These are phyloP conservation scores for Tolypocladium amazonense DNA, from an alignment of 2,329 filamentous ascomycete genomes.

Conservation along the genomic window DNA sequence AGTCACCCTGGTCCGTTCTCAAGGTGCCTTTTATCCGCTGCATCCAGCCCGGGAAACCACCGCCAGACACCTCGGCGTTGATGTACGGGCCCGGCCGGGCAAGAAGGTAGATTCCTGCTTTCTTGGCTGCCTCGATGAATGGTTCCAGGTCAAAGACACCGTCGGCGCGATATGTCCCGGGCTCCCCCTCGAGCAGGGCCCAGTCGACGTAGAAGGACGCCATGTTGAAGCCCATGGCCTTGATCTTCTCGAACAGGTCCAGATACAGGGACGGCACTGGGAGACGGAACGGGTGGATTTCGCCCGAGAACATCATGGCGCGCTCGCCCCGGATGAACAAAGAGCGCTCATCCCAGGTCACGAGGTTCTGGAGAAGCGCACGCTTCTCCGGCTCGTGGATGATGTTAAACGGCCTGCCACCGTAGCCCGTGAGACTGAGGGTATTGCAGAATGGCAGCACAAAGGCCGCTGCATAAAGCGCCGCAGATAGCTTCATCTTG, in stretches of 20 bases:
- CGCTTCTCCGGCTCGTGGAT: slow-evolving; percentile 12
- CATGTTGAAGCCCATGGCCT: slow-evolving; percentile 67
- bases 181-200: slow-evolving; percentile 66
- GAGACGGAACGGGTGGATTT: slow-evolving; percentile 57
- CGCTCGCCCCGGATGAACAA: slow-evolving; percentile 60
- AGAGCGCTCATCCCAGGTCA: slow-evolving; percentile 65
- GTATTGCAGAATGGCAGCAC: slow-evolving; percentile 6
- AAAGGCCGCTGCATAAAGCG: slow-evolving; percentile 5
- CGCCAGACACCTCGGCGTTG: slow-evolving; percentile 67
- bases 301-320: slow-evolving; percentile 61
- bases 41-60: slow-evolving; percentile 74
- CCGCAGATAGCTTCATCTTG: slow-evolving; percentile 13
- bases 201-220: slow-evolving; percentile 75
- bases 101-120: slow-evolving; percentile 68
- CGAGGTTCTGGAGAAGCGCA: slow-evolving; percentile 22
- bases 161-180: slow-evolving; percentile 56
- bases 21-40: slow-evolving; percentile 55
- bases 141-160: slow-evolving; percentile 63
- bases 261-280: slow-evolving; percentile 42
- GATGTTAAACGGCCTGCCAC: slow-evolving; percentile 9
- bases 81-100: slow-evolving; percentile 66
- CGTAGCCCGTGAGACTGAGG: slow-evolving; percentile 6
- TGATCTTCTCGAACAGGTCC: slow-evolving; percentile 75
- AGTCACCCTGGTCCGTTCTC: slow-evolving; percentile 52
- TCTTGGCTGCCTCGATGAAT: slow-evolving; percentile 64